Conservation (phyloP, 83 land plant species). For the Larix sibirica region DNA sequence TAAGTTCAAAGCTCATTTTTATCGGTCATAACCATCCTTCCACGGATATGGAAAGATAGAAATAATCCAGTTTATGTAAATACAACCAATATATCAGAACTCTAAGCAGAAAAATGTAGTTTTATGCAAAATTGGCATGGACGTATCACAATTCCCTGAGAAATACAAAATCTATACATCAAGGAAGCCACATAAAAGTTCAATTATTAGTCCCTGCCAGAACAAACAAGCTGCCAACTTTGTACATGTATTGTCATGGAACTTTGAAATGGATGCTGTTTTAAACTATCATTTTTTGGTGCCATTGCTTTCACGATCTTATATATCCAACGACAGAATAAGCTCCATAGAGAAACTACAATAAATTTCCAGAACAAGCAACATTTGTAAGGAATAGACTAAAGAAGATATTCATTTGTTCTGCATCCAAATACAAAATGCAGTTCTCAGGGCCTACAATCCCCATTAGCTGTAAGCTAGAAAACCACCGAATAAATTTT, state of each 20-base stretch:
- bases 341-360: background rate
- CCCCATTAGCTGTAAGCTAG: background rate
- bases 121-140: background rate
- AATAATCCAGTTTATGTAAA: background rate
- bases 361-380: background rate
- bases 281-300: background rate
- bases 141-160: background rate
- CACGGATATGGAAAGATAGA: background rate
- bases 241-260: background rate
- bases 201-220: background rate
- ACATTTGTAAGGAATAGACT: background rate
- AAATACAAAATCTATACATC: background rate
- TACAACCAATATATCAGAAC: background rate
- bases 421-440: background rate
- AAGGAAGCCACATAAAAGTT: background rate
- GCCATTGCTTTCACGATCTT: background rate
- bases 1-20: background rate
- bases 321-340: background rate
- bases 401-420: background rate
- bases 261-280: background rate
- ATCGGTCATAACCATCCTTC: background rate
- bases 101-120: no score
- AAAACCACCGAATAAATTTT: background rate
- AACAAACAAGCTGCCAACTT: background rate
- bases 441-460: background rate